phyloP scores from a whole-genome alignment of 257 asterid genomes.

The Solanum gracilifrons region DNA sequence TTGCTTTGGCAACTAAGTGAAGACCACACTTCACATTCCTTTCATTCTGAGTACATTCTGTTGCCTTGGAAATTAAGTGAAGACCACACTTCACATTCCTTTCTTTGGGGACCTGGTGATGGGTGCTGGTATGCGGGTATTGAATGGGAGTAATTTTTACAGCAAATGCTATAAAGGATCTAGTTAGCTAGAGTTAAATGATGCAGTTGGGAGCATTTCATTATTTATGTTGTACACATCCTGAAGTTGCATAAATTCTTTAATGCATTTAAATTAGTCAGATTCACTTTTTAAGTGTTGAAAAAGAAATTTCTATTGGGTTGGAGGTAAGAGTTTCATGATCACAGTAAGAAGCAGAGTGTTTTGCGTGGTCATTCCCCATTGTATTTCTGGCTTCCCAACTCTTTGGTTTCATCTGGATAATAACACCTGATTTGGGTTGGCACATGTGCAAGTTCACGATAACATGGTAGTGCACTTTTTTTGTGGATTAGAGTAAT shows the following conservation, averaged over 20 bases:
- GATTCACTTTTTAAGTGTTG: background rate
- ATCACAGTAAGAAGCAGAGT: background rate
- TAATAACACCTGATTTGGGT: background rate
- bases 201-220: background rate
- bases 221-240: background rate
- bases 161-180: background rate
- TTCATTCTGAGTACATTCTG: background rate
- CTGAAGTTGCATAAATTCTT: background rate
- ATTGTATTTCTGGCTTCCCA: background rate
- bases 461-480: background rate
- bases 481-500: background rate
- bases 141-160: background rate
- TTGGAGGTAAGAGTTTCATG: background rate
- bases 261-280: background rate
- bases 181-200: background rate
- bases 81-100: background rate
- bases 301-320: background rate
- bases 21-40: background rate
- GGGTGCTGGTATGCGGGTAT: background rate
- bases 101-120: background rate
- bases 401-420: background rate
- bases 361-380: background rate
- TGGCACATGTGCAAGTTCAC: background rate
- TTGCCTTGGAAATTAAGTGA: background rate
- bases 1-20: background rate